Conservation (phyloP, 2,329 filamentous ascomycete genomes). For the Talaromyces sp. region DNA sequence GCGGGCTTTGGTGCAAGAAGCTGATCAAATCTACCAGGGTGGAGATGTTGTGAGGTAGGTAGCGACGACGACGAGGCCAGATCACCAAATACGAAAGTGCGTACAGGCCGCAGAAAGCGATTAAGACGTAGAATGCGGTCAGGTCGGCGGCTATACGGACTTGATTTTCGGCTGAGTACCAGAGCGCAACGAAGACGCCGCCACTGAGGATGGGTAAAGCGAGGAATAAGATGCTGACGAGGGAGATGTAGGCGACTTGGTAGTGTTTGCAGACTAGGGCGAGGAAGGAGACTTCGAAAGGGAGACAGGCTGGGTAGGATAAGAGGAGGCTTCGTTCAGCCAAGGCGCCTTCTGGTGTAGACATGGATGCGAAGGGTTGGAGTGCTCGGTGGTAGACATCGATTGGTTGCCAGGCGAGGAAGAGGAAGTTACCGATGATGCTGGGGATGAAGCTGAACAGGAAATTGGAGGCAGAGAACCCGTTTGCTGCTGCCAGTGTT, state of each 20-base stretch:
- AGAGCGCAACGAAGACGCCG: conserved; percentile 63
- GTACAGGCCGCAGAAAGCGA: conserved; percentile 70
- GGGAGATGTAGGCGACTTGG: conserved; percentile 56
- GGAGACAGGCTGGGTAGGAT: conserved; percentile 56
- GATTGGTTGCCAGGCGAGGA: conserved; percentile 59
- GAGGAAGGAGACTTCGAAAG: conserved; percentile 53
- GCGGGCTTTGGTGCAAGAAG: conserved; percentile 70
- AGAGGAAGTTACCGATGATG: conserved; percentile 58
- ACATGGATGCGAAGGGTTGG: conserved; percentile 57
- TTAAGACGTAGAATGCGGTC: conserved; percentile 69
- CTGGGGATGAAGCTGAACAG: conserved; percentile 69
- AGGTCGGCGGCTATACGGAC: conserved; percentile 69
- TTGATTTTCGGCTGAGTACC: conserved; percentile 47
- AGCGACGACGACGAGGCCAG: conserved; percentile 59
- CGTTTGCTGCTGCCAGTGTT: conserved; percentile 58
- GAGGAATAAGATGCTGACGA: conserved; percentile 53
- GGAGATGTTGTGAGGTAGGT: conserved; percentile 70
- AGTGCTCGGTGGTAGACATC: conserved; percentile 61
- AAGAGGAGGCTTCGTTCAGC: conserved; percentile 58
- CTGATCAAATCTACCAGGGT: conserved; percentile 75
- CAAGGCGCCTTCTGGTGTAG: conserved; percentile 51
- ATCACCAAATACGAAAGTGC: conserved; percentile 62
- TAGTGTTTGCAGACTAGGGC: conserved; percentile 57
- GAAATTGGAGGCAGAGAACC: conserved; percentile 86
- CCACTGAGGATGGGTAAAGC: conserved; percentile 59